Evolutionary conservation across 495 filamentous ascomycete genomes (phyloP), one percentile per base, ranked within the genome.

Genomic region (Aspergillus wentii): DNA sequence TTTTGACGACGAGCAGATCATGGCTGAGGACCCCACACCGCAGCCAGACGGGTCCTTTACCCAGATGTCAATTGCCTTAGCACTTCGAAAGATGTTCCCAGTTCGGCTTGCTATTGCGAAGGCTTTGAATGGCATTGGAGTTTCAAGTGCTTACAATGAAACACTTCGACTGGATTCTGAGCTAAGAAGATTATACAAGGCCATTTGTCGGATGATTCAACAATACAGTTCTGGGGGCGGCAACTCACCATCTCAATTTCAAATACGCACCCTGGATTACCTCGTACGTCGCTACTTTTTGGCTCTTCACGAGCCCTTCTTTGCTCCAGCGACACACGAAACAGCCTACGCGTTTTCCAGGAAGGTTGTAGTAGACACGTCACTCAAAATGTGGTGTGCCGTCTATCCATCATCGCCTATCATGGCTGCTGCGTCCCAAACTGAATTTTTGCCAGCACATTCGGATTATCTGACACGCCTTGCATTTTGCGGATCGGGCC

Each of bases 281-380:
- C 35, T 73, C 11, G 47, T 74, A 18, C 62, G 62, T 16, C 67
- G 62, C 10, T 70, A 71, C 39, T 53, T 79, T 4, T 43, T 60
- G 6, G 47, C 66, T 1, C 48, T 79, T 1, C 76, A 80, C 49
- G 41, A 68, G 8, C 75, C 75, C 11, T 79, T 65, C 40, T 63
- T 69, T 22, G 46, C 27, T 8, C 28, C 44, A 10, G 47, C 59
- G 1, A 41, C 72, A 16, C 43, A 41, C 2, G 66, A 75, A 14
- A 48, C 56, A 1, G 37, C 58, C 0, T 78, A 71, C 32, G 69
- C 74, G 1, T 80, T 67, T 33, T 75, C 74, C 1, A 52, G 72
- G 3, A 47, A 57, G 28, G 56, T 64, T 0, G 64, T 69, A 0
- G 51, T 76, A 17, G 76, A 80, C 8, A 66, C 54, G 2, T 56